Evolutionary conservation across 2,329 filamentous ascomycete genomes (phyloP), one percentile per base, ranked within the genome.

Genomic region (Fusarium neocosmosporiellum): DNA sequence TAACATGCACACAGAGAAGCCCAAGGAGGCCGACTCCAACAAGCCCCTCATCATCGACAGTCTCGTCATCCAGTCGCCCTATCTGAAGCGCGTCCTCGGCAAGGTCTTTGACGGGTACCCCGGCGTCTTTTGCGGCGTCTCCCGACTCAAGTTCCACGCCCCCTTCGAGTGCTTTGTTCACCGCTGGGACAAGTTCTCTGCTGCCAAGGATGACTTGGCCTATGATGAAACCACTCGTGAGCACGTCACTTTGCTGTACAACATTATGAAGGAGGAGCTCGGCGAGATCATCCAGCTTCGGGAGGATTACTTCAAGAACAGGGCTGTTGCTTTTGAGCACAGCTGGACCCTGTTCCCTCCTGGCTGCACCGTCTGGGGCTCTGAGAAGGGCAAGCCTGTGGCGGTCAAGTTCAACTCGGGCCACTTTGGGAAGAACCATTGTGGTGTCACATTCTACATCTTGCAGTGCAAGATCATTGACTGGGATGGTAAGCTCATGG

Each of bases 81-180:
- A 86, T 62, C 81, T 93, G 48, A 91, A 90, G 80, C 82, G 83
- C 3, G 84, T 88, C 6, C 83, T 93, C 0, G 82, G 82, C 11
- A 83, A 86, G 13, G 84, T 92, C 9, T 83, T 92, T 24, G 80
- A 84, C 1, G 87, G 84, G 10, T 92, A 92, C 66, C 88, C 89
- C 0, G 90, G 90, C 1, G 83, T 93, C 33, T 88, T 88, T 3
- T 87, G 88, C 36, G 85, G 84, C 13, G 82, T 93, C 29, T 85
- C 89, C n/a, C 85, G 89, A 2, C 83, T 93, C 2, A 88, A 89
- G 63, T 92, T 93, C 68, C 78, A 81, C 9, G 87, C 86, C 0
- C 89, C 89, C 0, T 93, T 93, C 69, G 83, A 88, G 72, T 88
- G 89, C 0, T 88, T 94, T 57, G 88, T 93, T 43, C 90, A 94